A percentile compares a stretch with the other conserved stretches of the same genome.
Conservation (phyloP, 176 grass and related monocot genomes). For the Rhipidocladum racemiflorum region DNA sequence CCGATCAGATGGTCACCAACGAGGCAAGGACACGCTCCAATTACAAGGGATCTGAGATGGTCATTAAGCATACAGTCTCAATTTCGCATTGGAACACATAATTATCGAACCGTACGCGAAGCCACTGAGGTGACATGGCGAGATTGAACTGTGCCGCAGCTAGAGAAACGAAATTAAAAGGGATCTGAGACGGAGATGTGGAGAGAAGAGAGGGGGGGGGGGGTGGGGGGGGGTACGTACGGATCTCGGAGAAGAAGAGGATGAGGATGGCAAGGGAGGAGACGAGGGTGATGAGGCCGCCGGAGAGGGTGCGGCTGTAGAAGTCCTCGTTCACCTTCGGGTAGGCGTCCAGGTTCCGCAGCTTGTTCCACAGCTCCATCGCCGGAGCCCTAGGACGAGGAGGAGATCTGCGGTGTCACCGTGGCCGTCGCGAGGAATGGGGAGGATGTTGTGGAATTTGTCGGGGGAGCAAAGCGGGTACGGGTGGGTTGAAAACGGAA, state of each 20-base stretch:
- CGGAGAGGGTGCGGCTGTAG: constrained; percentile 94
- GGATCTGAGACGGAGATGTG: constrained; percentile 14
- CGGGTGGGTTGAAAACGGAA: too few species aligned
- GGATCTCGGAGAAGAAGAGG: constrained; percentile 97
- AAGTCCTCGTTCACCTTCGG: constrained; percentile 99
- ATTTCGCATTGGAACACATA: neutral
- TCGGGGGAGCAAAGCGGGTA: neutral
- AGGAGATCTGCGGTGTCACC: constrained; percentile 48
- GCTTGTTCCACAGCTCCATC: constrained; percentile 88
- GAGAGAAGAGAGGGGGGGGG: neutral
- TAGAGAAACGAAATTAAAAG: constrained; percentile 2
- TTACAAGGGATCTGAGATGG: neutral
- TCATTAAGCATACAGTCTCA: neutral
- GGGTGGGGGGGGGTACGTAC: constrained; percentile 33
- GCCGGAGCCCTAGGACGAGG: constrained; percentile 31
- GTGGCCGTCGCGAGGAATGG: constrained; percentile 29
- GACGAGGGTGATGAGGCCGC: constrained; percentile 87
- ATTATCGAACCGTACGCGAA: neutral
- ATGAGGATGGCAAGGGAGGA: constrained; percentile 83
- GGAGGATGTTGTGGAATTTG: constrained; percentile 47
- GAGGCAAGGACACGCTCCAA: neutral
- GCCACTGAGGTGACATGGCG: neutral
- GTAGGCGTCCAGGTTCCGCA: constrained; percentile 90
- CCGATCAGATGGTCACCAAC: neutral
- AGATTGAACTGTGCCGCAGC: constrained; percentile 4